Percentiles rank a stretch among this genome's conserved stretches.
Evolutionary conservation across 208 protist species (phyloP).

Genomic region (Acanthamoeba royreba): DNA sequence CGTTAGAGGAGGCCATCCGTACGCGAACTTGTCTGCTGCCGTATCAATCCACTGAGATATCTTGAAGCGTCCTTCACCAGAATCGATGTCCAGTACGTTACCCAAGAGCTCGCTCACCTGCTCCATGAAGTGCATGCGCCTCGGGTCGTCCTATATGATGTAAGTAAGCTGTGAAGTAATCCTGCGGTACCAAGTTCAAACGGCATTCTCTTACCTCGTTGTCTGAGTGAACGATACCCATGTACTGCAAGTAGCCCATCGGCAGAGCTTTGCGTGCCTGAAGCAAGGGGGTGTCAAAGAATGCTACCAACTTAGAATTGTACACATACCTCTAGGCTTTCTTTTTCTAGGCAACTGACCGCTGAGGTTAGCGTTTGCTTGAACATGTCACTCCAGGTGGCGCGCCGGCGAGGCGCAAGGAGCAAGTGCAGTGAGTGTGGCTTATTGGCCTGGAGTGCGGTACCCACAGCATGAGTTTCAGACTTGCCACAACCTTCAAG

Average conservation of each 20-base stretch:
- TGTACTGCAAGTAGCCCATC: neutral
- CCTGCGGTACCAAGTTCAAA: neutral
- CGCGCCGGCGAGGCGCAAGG: neutral
- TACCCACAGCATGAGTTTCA: no score
- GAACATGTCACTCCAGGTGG: neutral
- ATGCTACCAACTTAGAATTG: no score
- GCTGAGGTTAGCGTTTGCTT: neutral
- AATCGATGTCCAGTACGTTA: neutral
- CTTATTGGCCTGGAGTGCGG: no score
- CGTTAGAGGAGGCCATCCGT: neutral
- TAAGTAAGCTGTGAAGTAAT: neutral
- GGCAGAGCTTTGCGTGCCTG: neutral
- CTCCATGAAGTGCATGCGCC: neutral
- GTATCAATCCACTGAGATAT: neutral
- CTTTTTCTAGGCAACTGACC: neutral
- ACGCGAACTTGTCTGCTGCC: neutral
- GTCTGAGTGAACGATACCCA: neutral
- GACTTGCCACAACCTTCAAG: no score
- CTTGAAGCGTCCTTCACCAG: neutral
- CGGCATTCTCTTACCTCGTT: neutral
- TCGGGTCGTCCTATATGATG: neutral
- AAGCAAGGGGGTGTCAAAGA: no score
- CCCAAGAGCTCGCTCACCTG: neutral
- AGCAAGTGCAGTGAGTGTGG: neutral
- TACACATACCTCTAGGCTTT: neutral